These are phyloP conservation scores for Bruguiera parviflora DNA, from an alignment of 345 rosid genomes.

Conservation along the genomic window DNA sequence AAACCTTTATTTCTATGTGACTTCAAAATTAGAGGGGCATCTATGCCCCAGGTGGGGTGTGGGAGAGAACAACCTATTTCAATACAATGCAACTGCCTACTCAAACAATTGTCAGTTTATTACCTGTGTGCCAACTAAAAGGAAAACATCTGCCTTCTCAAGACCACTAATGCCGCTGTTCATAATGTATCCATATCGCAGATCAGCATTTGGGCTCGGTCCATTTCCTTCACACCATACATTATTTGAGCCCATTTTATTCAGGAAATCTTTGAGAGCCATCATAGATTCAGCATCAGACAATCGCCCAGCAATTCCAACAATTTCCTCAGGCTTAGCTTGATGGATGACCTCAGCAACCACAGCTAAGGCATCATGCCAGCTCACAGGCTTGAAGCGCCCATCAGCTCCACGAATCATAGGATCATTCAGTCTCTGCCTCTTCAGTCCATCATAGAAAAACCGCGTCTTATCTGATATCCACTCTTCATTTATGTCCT, in stretches of 20 bases:
- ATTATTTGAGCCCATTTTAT: slow-evolving; percentile 92
- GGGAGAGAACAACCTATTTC: not conserved
- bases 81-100: not conserved
- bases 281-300: slow-evolving; percentile 99
- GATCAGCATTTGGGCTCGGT: slow-evolving; percentile 71
- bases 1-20: too few species aligned
- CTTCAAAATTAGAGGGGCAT: too few species aligned
- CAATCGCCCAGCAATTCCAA: slow-evolving; percentile 86
- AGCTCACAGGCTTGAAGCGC: slow-evolving; percentile 78
- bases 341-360: slow-evolving; percentile 80
- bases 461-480: slow-evolving; percentile 98
- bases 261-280: slow-evolving; percentile 87
- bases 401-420: slow-evolving; percentile 96
- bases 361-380: slow-evolving; percentile 94
- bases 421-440: slow-evolving; percentile 98
- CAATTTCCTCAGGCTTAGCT: slow-evolving; percentile 77
- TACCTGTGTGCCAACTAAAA: slow-evolving; percentile 95
- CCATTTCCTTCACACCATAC: slow-evolving; percentile 95
- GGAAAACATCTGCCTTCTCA: slow-evolving; percentile 92
- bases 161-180: slow-evolving; percentile 83
- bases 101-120: not conserved
- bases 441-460: slow-evolving; percentile 91
- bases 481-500: slow-evolving; percentile 99
- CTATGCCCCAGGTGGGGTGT: too few species aligned
- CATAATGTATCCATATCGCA: slow-evolving; percentile 87